These are phyloP conservation scores for Melampsora larici-populina DNA, from an alignment of 1,284 basidiomycete genomes.

Conservation along the genomic window DNA sequence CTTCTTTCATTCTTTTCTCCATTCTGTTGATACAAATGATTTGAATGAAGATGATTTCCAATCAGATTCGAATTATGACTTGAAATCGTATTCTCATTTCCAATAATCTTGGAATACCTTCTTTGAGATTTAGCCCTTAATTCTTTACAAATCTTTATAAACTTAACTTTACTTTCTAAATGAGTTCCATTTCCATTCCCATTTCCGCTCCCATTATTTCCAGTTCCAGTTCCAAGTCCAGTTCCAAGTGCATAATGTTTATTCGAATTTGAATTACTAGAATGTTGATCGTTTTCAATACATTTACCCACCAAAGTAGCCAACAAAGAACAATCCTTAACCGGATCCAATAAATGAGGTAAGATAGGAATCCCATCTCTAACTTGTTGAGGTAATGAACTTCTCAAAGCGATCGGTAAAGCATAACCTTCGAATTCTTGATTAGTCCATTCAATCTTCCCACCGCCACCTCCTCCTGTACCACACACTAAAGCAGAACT, in stretches of 20 bases:
- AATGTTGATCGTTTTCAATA: not conserved
- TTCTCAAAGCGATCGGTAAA: slow-evolving; percentile 46
- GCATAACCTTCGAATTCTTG: slow-evolving; percentile 47
- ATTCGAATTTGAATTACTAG: no score
- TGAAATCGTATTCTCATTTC: slow-evolving; percentile 60
- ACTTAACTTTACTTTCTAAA: not conserved
- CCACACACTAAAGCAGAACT: no score
- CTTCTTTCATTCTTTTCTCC: not conserved
- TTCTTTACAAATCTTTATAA: slow-evolving; percentile 52
- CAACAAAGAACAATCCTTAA: slow-evolving; percentile 47
- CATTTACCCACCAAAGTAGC: slow-evolving; percentile 17
- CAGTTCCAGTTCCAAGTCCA: not conserved
- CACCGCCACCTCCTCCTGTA: not conserved
- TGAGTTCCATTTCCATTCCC: not conserved
- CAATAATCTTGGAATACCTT: slow-evolving; percentile 67
- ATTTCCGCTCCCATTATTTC: not conserved
- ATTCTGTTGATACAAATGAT: not conserved
- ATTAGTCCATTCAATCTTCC: slow-evolving; percentile 49
- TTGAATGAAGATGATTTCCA: no score
- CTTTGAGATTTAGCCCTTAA: slow-evolving; percentile 72
- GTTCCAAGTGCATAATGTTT: no score
- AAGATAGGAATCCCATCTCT: slow-evolving; percentile 50
- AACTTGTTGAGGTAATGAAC: slow-evolving; percentile 45
- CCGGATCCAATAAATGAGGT: slow-evolving; percentile 50
- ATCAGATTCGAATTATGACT: no score